Percentiles rank a stretch among this genome's conserved stretches.
Evolutionary conservation across 768 basidiomycete genomes (phyloP).

Genomic region (Pleurotus djamor): DNA sequence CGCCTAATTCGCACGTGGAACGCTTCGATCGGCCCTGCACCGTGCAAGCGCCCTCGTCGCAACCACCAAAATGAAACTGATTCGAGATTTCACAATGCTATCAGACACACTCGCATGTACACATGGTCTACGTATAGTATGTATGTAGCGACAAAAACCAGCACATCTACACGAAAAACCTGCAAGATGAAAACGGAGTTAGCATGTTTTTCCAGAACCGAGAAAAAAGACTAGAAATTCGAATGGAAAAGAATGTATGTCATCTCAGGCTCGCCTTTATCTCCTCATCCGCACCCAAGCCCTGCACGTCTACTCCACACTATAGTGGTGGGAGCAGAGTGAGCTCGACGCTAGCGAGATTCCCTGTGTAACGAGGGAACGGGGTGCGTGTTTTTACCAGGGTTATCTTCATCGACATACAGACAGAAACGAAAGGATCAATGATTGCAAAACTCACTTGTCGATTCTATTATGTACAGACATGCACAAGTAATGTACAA

Average conservation of each 20-base stretch:
- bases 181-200: not conserved
- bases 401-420: constrained; percentile 68
- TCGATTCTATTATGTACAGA: constrained; percentile 12
- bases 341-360: constrained; percentile 13
- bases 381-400: constrained; percentile 90
- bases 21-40: not conserved
- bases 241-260: constrained; percentile 3
- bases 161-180: not conserved
- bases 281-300: constrained; percentile 71
- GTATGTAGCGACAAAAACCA: not conserved
- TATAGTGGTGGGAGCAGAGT: constrained; percentile 13
- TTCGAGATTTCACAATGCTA: not conserved
- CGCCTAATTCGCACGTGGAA: constrained; percentile 5
- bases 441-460: constrained; percentile 12
- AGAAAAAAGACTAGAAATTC: too few relatives aligned
- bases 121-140: too few relatives aligned
- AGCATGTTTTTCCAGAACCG: not conserved
- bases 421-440: constrained; percentile 20
- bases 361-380: constrained; percentile 23
- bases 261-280: constrained; percentile 89
- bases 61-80: not conserved
- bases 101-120: too few relatives aligned
- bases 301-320: constrained; percentile 15
- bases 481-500: constrained; percentile 45
- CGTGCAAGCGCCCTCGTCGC: not conserved